Percentiles rank a stretch among this genome's conserved stretches.
These are phyloP conservation scores for Saturnispora galanensis DNA, from an alignment of 805 yeast species.

Conservation along the genomic window DNA sequence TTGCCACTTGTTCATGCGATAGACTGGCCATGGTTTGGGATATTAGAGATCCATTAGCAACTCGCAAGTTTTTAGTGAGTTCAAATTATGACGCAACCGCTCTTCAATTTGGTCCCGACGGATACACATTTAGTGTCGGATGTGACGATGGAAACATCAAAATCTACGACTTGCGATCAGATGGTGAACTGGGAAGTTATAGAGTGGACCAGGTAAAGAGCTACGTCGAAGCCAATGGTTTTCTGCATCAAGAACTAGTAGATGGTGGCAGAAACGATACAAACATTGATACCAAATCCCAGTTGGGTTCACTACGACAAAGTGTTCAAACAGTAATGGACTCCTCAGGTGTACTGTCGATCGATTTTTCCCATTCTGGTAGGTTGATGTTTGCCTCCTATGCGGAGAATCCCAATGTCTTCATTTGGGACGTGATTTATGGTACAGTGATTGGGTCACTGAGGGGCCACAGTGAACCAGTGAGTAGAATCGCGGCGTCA, in stretches of 20 bases:
- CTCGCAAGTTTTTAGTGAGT: conserved; percentile 38
- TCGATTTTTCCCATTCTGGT: conserved; percentile 69
- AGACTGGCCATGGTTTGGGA: conserved; percentile 65
- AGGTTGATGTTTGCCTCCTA: conserved; percentile 66
- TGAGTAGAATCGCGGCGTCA: conserved; percentile 54
- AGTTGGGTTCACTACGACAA: conserved; percentile 16
- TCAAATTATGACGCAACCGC: conserved; percentile 51
- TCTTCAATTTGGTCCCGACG: conserved; percentile 57
- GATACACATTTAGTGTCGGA: conserved; percentile 62
- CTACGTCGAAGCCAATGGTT: conserved; percentile 7
- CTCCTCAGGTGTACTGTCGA: conserved; percentile 58
- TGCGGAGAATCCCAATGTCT: conserved; percentile 56
- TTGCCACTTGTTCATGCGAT: conserved; percentile 61
- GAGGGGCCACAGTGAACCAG: conserved; percentile 53
- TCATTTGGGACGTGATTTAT: conserved; percentile 68
- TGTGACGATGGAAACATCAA: conserved; percentile 68
- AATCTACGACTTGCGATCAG: conserved; percentile 68
- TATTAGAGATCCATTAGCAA: conserved; percentile 32
- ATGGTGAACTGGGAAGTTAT: conserved; percentile 53
- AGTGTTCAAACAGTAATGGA: conserved; percentile 33
- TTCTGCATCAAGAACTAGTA: conserved; percentile 4
- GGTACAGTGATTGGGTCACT: conserved; percentile 56
- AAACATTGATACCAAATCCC: conserved; percentile 5
- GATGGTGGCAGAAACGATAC: not conserved
- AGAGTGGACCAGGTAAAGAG: conserved; percentile 16